phyloP scores from a whole-genome alignment of 2,329 filamentous ascomycete species.

The Venturia pyrina region DNA sequence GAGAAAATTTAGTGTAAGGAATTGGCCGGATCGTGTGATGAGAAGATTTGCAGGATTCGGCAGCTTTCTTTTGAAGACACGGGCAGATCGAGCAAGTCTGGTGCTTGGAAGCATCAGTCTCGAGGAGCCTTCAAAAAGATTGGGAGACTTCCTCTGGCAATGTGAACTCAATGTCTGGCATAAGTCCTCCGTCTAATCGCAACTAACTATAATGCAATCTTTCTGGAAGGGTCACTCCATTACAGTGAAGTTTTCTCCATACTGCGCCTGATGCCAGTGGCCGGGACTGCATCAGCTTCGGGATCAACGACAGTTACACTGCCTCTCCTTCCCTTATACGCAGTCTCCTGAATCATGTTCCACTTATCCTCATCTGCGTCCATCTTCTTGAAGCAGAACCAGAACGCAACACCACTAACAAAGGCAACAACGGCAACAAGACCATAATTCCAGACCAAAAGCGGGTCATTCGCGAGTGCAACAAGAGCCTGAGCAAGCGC shows the following conservation, averaged over 20 bases:
- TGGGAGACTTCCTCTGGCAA: too few species aligned
- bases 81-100: too few species aligned
- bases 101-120: too few species aligned
- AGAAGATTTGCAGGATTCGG: too few species aligned
- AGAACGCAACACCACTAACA: constrained; percentile 24
- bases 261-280: background rate
- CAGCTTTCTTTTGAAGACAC: too few species aligned
- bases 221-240: background rate
- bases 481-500: constrained; percentile 17
- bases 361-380: constrained; percentile 24
- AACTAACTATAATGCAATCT: background rate
- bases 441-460: constrained; percentile 23
- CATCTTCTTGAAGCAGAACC: constrained; percentile 22
- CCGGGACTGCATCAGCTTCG: background rate
- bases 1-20: too few species aligned
- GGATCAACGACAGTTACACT: constrained; percentile 4
- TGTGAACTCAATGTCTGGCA: too few species aligned
- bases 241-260: background rate
- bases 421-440: constrained; percentile 27
- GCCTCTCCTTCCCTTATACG: background rate
- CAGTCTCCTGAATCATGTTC: constrained; percentile 9
- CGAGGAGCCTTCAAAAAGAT: too few species aligned
- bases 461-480: constrained; percentile 17
- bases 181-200: background rate
- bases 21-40: too few species aligned